Evolutionary conservation across 305 asterid species (phyloP), one percentile per base, ranked within the genome.

Genomic region (Coffea humblotiana): DNA sequence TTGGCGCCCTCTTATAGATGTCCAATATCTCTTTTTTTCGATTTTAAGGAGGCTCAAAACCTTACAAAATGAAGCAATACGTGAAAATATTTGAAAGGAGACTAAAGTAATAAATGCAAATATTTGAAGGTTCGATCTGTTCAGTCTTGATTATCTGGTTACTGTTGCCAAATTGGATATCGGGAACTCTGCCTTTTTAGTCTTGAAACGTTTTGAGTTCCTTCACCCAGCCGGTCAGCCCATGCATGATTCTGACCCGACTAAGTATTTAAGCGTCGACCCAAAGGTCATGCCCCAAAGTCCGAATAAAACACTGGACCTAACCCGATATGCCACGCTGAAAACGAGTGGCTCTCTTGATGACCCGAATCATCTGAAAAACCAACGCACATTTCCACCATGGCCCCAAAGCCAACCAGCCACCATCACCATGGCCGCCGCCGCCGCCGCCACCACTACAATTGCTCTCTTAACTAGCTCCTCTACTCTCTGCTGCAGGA

Each of bases 271-370:
- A 23, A 8, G 6, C 0, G 43, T 3, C 43, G 32, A 29, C 8
- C 66, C 66, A n/a, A 54, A 61, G 23, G 32, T 61, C 66, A 23
- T 61, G 14, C 66, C 12, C 14, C 32, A 23, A 61, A 23, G 4
- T 29, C 66, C 66, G 6, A 63, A 63, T 63, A 63, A 63, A 0
- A 1, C 6, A 61, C 15, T 18, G 47, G 8, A 40, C 54, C 56
- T n/a, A 56, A 66, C 48, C 70, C 64, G 48, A 74, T 66, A 48
- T 54, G 79, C 35, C 75, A 66, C 14, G n/a, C 32, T 58, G 76
- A 21, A 81, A 90, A 87, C 86, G 90, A 87, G 97, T 90, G 95
- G 97, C 83, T 89, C 72, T 83, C 87, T 90, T 83, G 79, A 82
- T 70, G 71, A 86, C 83, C 90, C 85, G 87, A 83, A 76, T 80